These are phyloP conservation scores for Teunomyces kruisii DNA, from an alignment of 805 yeast species.

Conservation along the genomic window DNA sequence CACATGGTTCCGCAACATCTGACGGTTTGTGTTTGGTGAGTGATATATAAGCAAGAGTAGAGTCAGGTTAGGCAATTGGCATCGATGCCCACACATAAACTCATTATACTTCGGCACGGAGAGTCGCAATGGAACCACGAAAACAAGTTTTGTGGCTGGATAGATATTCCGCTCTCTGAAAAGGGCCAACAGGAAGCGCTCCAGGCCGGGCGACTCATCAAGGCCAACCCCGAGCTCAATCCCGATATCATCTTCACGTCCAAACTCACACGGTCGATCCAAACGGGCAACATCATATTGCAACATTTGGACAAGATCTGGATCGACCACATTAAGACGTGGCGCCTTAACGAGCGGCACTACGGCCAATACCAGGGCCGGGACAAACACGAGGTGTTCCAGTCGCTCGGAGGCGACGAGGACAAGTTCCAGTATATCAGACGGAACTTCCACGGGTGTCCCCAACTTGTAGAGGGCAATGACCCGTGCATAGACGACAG, in stretches of 20 bases:
- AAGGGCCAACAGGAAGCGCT: conserved; percentile 41
- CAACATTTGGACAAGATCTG: conserved; percentile 31
- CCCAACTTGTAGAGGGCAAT: conserved; percentile 27
- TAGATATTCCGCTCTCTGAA: conserved; percentile 38
- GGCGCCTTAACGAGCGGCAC: conserved; percentile 47
- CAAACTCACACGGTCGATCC: conserved; percentile 38
- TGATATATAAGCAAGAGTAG: background rate
- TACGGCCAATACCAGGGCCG: conserved; percentile 44
- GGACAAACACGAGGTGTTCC: conserved; percentile 36
- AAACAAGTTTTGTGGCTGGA: conserved; percentile 47
- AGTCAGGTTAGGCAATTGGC: background rate
- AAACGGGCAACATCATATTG: conserved; percentile 40
- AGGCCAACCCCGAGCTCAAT: conserved; percentile 19
- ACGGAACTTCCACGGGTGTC: conserved; percentile 37
- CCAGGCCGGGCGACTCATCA: conserved; percentile 38
- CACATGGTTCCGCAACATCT: background rate
- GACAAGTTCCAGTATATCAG: conserved; percentile 40
- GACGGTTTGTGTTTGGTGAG: background rate
- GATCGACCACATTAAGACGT: conserved; percentile 37
- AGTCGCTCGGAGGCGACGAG: conserved; percentile 28
- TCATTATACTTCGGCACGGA: conserved; percentile 45
- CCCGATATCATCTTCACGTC: conserved; percentile 40
- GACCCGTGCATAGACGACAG: conserved; percentile 38
- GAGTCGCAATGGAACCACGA: conserved; percentile 45
- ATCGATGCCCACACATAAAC: conserved; percentile 23